These are phyloP conservation scores for Maudiozyma barnettii DNA, from an alignment of 805 yeast species.

Conservation along the genomic window DNA sequence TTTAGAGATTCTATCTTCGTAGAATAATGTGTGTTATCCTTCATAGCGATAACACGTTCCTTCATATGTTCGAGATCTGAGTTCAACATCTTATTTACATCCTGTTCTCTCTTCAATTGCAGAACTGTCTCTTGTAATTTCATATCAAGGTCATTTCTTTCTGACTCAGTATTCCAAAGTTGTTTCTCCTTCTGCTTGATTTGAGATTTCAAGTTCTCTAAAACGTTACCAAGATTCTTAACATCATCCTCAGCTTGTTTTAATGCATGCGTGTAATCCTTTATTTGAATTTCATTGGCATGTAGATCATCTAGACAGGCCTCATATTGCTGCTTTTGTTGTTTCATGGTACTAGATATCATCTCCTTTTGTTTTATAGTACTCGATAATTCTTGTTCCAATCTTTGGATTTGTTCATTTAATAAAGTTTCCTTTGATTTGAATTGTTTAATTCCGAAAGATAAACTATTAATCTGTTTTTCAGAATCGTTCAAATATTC, in stretches of 20 bases:
- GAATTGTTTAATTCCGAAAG: conserved; percentile 35
- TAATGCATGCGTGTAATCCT: conserved; percentile 41
- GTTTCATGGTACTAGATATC: conserved; percentile 42
- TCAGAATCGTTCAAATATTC: conserved; percentile 41
- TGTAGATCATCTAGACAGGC: conserved; percentile 66
- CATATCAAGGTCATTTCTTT: conserved; percentile 43
- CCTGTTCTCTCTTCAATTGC: conserved; percentile 42
- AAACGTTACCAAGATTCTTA: conserved; percentile 41
- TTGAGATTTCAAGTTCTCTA: conserved; percentile 43
- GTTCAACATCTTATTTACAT: conserved; percentile 40
- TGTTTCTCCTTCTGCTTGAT: conserved; percentile 45
- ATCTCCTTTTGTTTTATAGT: conserved; percentile 48
- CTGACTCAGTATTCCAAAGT: conserved; percentile 44
- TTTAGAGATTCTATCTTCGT: conserved; percentile 46
- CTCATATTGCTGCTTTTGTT: conserved; percentile 65
- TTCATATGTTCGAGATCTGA: conserved; percentile 49
- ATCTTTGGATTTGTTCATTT: conserved; percentile 34
- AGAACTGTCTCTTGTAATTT: conserved; percentile 46
- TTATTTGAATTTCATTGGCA: conserved; percentile 62
- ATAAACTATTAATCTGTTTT: conserved; percentile 34
- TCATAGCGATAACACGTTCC: conserved; percentile 34
- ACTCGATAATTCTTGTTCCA: conserved; percentile 50
- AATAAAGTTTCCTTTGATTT: conserved; percentile 30
- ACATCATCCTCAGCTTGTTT: conserved; percentile 44
- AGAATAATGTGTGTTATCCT: conserved; percentile 37